A percentile compares a stretch with the other conserved stretches of the same genome.
These are phyloP conservation scores for Talaromyces sp. DNA, from an alignment of 2,329 filamentous ascomycete species.

Conservation along the genomic window DNA sequence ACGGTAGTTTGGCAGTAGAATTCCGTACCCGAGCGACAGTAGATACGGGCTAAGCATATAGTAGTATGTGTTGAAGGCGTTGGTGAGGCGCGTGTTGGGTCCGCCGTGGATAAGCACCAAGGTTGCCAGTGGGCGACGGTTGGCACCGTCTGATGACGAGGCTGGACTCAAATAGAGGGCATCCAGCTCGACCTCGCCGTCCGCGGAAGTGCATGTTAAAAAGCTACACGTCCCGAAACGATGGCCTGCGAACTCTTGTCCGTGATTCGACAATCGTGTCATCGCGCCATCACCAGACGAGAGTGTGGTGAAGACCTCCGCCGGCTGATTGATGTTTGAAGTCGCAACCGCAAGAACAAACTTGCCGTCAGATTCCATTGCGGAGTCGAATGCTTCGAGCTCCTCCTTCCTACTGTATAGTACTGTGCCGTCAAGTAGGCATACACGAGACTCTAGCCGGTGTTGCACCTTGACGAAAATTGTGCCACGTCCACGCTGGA, in stretches of 20 bases:
- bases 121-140: slow-evolving; percentile 17
- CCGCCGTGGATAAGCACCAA: slow-evolving; percentile 22
- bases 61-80: slow-evolving; percentile 20
- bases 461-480: slow-evolving; percentile 9
- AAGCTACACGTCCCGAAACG: slow-evolving; percentile 4
- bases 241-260: neutral
- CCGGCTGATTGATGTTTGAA: slow-evolving; percentile 4
- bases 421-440: slow-evolving; percentile 6
- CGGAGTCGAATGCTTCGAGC: slow-evolving; percentile 6
- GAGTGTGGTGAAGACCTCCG: slow-evolving; percentile 6
- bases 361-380: neutral
- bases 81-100: slow-evolving; percentile 19
- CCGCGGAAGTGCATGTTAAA: neutral
- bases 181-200: slow-evolving; percentile 7
- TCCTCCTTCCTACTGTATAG: slow-evolving; percentile 6
- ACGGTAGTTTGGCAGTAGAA: slow-evolving; percentile 23
- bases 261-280: slow-evolving; percentile 8
- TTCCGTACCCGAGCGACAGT: slow-evolving; percentile 20
- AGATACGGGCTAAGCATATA: slow-evolving; percentile 20
- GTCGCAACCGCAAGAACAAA: slow-evolving; percentile 8
- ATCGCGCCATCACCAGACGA: neutral
- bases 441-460: slow-evolving; percentile 5
- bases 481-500: neutral
- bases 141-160: neutral
- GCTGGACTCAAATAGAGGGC: slow-evolving; percentile 5